Base-by-base conservation (phyloP, 148 eudicot species). In the Dianthus caryophyllus region DNA sequence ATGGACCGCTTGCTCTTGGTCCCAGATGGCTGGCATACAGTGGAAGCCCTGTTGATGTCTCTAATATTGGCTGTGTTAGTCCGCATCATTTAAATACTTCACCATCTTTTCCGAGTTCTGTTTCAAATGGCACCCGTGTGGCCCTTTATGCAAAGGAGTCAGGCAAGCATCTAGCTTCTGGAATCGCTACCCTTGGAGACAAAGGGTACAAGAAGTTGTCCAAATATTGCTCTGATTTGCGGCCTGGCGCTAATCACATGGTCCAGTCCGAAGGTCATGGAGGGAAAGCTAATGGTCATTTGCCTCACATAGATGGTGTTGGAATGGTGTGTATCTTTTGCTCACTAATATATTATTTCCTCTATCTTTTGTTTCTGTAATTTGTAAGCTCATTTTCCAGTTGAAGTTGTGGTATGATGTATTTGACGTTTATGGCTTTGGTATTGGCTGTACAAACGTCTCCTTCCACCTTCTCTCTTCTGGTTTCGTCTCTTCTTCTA, bases 11-110 rank as follows among this genome's bases (percentile, higher is more conserved):
- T 67, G 98, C 94, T 57, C 81, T 92, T 54, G 98, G 98, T 70
- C 79, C 96, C 60, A 83, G 98, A 69, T 92, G 96, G 98, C 67
- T 92, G 72, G 98, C 98, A 24, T 92, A 92, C 62, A 84, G 89
- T 73, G 91, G 90, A 61, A 87, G 81, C 77, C 75, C 73, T 21
- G 80, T 87, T 41, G 75, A 83, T 14, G 55, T 78, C 43, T 69
- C 90, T 52, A 74, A 75, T 71, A 70, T 80, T 33, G 82, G 81
- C 8, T 81, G 83, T 59, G 84, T 89, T 52, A 77, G 71, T 73
- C 94, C 98, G 43, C 94, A 84, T 62, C 79, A 85, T 64, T 61
- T 92, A 31, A 78, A 73, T 57, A 79, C 79, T 68, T 77, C 92
- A 46, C 60, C 71, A 18, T 79, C 82, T 64, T 76, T 75, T 61